Percentiles rank a stretch among this genome's conserved stretches.
Conservation (phyloP, 345 rosid species). For the Citrus sp. region DNA sequence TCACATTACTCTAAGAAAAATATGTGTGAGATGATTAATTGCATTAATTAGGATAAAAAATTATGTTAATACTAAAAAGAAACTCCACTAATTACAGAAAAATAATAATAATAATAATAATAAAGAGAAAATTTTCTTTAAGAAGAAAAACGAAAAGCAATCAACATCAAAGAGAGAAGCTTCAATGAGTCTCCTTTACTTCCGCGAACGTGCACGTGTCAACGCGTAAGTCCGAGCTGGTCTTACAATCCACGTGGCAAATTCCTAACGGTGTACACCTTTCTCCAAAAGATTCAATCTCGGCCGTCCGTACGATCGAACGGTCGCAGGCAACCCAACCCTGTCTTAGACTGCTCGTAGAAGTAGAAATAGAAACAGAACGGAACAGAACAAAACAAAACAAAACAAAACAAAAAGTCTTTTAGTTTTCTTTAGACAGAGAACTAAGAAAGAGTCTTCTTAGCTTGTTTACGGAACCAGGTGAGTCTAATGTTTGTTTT, state of each 20-base stretch:
- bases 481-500: neutral
- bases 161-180: neutral
- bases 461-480: conserved; percentile 2
- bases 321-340: conserved; percentile 22
- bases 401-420: conserved; percentile 13
- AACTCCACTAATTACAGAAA: neutral
- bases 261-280: neutral
- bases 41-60: neutral
- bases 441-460: neutral
- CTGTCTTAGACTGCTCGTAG: conserved; percentile 45
- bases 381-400: no score
- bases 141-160: neutral
- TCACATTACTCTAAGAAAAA: no score
- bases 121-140: neutral
- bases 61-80: neutral
- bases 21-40: neutral
- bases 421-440: neutral
- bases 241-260: conserved; percentile 15
- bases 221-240: conserved; percentile 32
- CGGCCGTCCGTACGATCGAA: conserved; percentile 38
- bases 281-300: conserved; percentile 21
- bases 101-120: neutral
- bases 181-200: neutral
- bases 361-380: conserved; percentile 22
- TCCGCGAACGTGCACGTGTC: conserved; percentile 10